Percentiles rank a stretch among this genome's conserved stretches.
These are phyloP conservation scores for Scheffersomyces cryptocercus DNA, from an alignment of 1,139 yeast genomes.

Conservation along the genomic window DNA sequence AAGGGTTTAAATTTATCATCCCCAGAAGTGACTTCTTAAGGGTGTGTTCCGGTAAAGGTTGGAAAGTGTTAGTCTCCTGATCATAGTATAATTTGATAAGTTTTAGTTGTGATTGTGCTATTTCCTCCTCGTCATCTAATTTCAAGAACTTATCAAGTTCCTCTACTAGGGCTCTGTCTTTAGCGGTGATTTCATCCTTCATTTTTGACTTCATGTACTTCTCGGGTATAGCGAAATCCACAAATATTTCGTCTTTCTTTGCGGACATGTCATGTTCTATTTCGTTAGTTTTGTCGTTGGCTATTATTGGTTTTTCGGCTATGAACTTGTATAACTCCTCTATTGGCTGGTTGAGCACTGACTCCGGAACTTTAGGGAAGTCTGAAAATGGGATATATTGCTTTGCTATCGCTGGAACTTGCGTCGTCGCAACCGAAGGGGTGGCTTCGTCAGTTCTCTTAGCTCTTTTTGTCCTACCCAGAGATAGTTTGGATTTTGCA, in stretches of 20 bases:
- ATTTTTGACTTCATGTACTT: conserved; percentile 27
- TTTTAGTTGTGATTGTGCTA: conserved; percentile 25
- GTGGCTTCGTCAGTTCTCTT: no score
- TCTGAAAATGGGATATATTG: conserved; percentile 25
- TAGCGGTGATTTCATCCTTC: conserved; percentile 22
- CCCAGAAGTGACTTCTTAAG: conserved; percentile 43
- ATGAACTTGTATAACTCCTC: conserved; percentile 22
- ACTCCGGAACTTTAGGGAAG: conserved; percentile 33
- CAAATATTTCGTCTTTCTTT: conserved; percentile 10
- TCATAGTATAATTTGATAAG: conserved; percentile 30
- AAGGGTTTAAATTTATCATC: conserved; percentile 39
- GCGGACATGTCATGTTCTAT: conserved; percentile 5
- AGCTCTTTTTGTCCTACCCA: no score
- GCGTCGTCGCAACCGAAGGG: no score
- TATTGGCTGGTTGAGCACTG: conserved; percentile 15
- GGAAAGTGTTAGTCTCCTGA: conserved; percentile 27
- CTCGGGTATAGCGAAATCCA: conserved; percentile 35
- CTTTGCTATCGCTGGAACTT: background rate
- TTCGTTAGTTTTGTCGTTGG: conserved; percentile 2
- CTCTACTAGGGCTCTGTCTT: conserved; percentile 27
- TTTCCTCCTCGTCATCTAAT: conserved; percentile 26
- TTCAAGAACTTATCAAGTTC: conserved; percentile 28
- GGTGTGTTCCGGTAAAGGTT: conserved; percentile 38
- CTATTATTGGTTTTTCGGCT: conserved; percentile 9
- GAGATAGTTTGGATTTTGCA: no score